Percentiles rank a stretch among this genome's conserved stretches.
Evolutionary conservation across 2,329 filamentous ascomycete species (phyloP).

Genomic region (Alternaria sp.): DNA sequence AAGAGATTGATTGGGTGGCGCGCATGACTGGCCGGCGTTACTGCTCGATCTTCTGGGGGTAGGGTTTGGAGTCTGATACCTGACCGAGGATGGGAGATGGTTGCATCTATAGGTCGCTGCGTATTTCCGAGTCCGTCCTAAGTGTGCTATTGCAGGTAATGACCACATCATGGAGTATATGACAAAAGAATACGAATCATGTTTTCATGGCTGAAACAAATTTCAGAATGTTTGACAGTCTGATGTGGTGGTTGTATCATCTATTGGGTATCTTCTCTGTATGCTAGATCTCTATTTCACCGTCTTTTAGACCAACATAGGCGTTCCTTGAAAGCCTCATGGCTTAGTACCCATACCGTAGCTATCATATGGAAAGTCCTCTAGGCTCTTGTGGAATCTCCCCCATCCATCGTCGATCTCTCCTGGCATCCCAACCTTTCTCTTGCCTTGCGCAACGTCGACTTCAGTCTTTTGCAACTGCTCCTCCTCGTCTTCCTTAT

Average conservation of each 20-base stretch:
- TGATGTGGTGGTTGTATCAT: not conserved
- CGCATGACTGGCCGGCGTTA: slow-evolving; percentile 17
- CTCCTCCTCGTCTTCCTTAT: slow-evolving; percentile 63
- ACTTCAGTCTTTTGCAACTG: slow-evolving; percentile 46
- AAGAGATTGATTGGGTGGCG: slow-evolving; percentile 10
- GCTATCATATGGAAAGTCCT: slow-evolving; percentile 66
- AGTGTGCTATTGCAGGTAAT: slow-evolving; percentile 23
- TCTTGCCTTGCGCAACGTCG: slow-evolving; percentile 50
- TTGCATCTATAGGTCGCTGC: slow-evolving; percentile 10
- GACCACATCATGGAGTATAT: slow-evolving; percentile 25
- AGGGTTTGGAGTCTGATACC: slow-evolving; percentile 12
- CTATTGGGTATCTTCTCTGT: not conserved
- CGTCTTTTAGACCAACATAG: not conserved
- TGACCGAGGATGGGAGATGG: slow-evolving; percentile 4
- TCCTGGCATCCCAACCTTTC: slow-evolving; percentile 59
- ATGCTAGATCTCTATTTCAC: not conserved
- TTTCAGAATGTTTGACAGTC: not conserved
- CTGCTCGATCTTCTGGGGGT: slow-evolving; percentile 13
- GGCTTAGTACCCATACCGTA: slow-evolving; percentile 62
- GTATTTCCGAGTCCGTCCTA: slow-evolving; percentile 7
- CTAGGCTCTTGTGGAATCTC: slow-evolving; percentile 62
- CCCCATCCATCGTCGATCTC: slow-evolving; percentile 69
- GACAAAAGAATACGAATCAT: slow-evolving; percentile 24
- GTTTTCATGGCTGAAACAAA: slow-evolving; percentile 1
- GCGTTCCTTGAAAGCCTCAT: not conserved